phyloP scores from a whole-genome alignment of 495 filamentous ascomycete genomes.

The Lasiosphaeria miniovina region DNA sequence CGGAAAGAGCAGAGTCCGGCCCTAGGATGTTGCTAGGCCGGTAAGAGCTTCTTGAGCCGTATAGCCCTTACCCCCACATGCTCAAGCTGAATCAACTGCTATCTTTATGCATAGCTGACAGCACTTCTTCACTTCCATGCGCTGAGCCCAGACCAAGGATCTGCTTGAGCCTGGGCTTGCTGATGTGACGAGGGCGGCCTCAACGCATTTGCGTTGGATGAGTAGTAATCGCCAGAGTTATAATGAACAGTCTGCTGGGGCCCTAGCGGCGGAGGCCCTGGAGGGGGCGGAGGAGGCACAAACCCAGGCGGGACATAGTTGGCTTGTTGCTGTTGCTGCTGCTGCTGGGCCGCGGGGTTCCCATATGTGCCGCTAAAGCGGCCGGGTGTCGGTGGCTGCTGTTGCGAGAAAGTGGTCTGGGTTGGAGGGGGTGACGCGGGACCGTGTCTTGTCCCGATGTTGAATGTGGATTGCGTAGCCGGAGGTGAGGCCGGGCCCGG shows the following conservation, averaged over 20 bases:
- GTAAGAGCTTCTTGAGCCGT: too few relatives aligned
- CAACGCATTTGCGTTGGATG: slow-evolving; percentile 16
- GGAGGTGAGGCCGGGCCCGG: slow-evolving; percentile 49
- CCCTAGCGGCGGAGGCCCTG: slow-evolving; percentile 71
- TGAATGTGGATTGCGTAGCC: slow-evolving; percentile 44
- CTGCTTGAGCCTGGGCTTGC: slow-evolving; percentile 32
- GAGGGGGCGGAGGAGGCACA: slow-evolving; percentile 86
- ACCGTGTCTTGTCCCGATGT: slow-evolving; percentile 39
- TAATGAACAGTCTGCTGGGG: slow-evolving; percentile 63
- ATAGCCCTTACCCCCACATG: too few relatives aligned
- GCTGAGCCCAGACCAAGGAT: slow-evolving; percentile 86
- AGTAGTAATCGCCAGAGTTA: slow-evolving; percentile 36
- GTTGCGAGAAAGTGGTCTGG: slow-evolving; percentile 44
- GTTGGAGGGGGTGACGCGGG: slow-evolving; percentile 54
- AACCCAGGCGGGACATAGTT: slow-evolving; percentile 73
- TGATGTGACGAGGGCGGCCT: slow-evolving; percentile 23
- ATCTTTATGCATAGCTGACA: too few relatives aligned
- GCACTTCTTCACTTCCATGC: slow-evolving; percentile 67
- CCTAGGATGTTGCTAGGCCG: too few relatives aligned
- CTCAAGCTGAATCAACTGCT: too few relatives aligned
- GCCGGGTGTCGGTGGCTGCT: not conserved
- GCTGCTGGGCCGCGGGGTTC: slow-evolving; percentile 36
- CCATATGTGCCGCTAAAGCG: slow-evolving; percentile 43
- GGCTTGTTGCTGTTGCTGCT: slow-evolving; percentile 35
- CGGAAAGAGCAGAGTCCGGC: too few relatives aligned